These are phyloP conservation scores for Nitzschia putrida DNA, from an alignment of 108 stramenopile species.

Conservation along the genomic window DNA sequence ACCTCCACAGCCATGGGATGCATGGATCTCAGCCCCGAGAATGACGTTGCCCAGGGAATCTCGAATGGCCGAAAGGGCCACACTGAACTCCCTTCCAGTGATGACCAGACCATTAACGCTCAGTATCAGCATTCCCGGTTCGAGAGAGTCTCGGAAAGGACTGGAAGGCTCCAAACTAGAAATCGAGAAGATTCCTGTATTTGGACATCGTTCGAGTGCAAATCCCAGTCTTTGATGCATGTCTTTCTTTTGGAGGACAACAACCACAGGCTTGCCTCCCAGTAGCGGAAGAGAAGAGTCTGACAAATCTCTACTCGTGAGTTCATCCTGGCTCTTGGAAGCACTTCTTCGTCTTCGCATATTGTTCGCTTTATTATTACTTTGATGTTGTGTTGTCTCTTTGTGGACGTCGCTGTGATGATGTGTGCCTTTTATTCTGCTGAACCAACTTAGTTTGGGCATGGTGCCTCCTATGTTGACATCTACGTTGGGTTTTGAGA, in stretches of 20 bases:
- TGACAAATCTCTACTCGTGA: no score
- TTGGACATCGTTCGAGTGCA: background rate
- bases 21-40: background rate
- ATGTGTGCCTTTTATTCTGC: background rate
- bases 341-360: background rate
- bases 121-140: slow-evolving; percentile 5
- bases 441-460: no score
- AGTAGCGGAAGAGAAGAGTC: no score
- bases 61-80: slow-evolving; percentile 4
- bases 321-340: background rate
- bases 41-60: slow-evolving; percentile 1
- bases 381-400: background rate
- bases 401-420: background rate
- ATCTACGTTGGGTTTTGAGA: no score
- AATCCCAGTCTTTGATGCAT: slow-evolving; percentile 8
- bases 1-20: no score
- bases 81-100: slow-evolving; percentile 12
- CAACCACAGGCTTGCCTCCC: no score
- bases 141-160: background rate
- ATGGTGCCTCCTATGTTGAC: no score
- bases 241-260: slow-evolving; percentile 3
- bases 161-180: background rate
- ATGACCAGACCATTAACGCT: slow-evolving; percentile 10
- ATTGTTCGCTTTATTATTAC: background rate
- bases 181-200: no score